Base-by-base conservation (phyloP, 2,329 filamentous ascomycete genomes). In the Aspergillus brasiliensis region DNA sequence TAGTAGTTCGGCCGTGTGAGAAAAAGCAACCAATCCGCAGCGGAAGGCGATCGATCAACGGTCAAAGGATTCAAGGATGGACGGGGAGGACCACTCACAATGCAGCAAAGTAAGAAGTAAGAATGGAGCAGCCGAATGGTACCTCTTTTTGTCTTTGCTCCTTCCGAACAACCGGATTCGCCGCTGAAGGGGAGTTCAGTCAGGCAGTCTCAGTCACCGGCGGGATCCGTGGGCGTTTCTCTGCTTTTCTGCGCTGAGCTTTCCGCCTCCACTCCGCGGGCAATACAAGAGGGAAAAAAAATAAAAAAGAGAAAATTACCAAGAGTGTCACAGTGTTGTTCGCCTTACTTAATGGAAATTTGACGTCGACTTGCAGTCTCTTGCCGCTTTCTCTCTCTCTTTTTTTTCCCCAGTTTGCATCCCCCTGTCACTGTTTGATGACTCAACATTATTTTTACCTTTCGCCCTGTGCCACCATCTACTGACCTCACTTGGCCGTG, bases 271-370 rank as follows among this genome's bases (percentile, higher is more conserved):
- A 44, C 38, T 42, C 38, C 31, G 31, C 31, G 31, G 31, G 31
- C 31, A 34, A 34, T 13, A 13, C 11, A n/a, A 31, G 11, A 5
- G 10, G 13, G 31, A 13, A 15, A 53, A 25, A 23, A 23, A n/a
- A n/a, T n/a, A n/a, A n/a, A n/a, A n/a, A n/a, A n/a, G n/a, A n/a
- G n/a, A n/a, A 25, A 44, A 27, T 25, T 17, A 23, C 48, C n/a
- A 52, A 21, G 25, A 21, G 31, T n/a, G 44, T 51, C 48, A 58
- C 58, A 46, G 53, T 56, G 23, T 37, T 27, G 8, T 57, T 51
- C 28, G 31, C 48, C 56, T 44, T 51, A 54, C 57, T 59, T 59
- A 58, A 58, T 51, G 23, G 27, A 58, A 58, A 58, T 34, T 46
- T 55, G 52, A 55, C 52, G 52, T 55, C 52, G 51, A 40, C 42